Conservation (phyloP, 2,329 filamentous ascomycete species). For the Dissoconium aciculare region DNA sequence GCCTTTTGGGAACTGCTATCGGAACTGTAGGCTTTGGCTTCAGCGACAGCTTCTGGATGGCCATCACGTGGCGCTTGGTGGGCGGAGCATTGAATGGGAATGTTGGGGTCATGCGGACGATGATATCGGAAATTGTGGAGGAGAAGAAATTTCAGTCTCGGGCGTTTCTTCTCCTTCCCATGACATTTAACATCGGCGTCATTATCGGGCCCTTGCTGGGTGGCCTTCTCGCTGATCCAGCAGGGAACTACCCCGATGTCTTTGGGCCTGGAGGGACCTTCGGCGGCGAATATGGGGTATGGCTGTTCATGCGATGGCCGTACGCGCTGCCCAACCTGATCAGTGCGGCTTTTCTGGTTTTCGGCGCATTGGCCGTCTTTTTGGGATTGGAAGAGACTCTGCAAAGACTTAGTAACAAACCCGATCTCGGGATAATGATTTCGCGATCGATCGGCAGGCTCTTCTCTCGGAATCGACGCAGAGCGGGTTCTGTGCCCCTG, state of each 20-base stretch:
- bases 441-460: slow-evolving; percentile 25
- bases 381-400: slow-evolving; percentile 51
- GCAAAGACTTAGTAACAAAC: slow-evolving; percentile 27
- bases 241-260: slow-evolving; percentile 43
- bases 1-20: slow-evolving; percentile 53
- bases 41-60: slow-evolving; percentile 44
- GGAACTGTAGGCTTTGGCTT: slow-evolving; percentile 57
- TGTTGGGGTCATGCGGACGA: slow-evolving; percentile 58
- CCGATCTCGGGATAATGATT: slow-evolving; percentile 28
- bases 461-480: slow-evolving; percentile 19
- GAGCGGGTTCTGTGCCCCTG: slow-evolving; percentile 10
- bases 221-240: slow-evolving; percentile 53
- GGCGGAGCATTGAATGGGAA: slow-evolving; percentile 59
- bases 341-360: slow-evolving; percentile 45
- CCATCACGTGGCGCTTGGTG: slow-evolving; percentile 49
- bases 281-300: slow-evolving; percentile 41
- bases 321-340: slow-evolving; percentile 57
- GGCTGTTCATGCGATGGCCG: slow-evolving; percentile 50
- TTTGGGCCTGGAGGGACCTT: slow-evolving; percentile 47
- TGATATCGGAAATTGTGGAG: slow-evolving; percentile 56
- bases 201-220: slow-evolving; percentile 41
- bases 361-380: slow-evolving; percentile 41
- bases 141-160: slow-evolving; percentile 47
- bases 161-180: slow-evolving; percentile 45
- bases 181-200: slow-evolving; percentile 51